Evolutionary conservation across 257 asterid species (phyloP), one percentile per base, ranked within the genome.

Genomic region (Verbena officinalis): DNA sequence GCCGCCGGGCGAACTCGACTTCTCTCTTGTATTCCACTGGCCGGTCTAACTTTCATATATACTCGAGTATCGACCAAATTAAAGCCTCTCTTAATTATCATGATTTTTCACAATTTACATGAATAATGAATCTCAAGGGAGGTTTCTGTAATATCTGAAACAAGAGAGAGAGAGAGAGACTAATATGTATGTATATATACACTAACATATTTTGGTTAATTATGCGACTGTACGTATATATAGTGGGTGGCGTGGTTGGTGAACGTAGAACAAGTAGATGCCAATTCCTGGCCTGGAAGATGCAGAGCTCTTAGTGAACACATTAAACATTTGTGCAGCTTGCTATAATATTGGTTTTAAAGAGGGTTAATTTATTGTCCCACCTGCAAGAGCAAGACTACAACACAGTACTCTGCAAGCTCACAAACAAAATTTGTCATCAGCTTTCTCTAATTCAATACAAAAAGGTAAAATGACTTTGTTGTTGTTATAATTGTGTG

Each of bases 171-270:
- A n/a, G n/a, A n/a, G n/a, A n/a, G n/a, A n/a, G n/a, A n/a, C n/a
- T n/a, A n/a, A n/a, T n/a, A n/a, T n/a, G n/a, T n/a, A n/a, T n/a
- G n/a, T n/a, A n/a, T n/a, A n/a, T n/a, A n/a, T n/a, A n/a, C n/a
- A 57, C 49, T 22, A 0, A n/a, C n/a, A n/a, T n/a, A n/a, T 16
- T 36, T 4, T 13, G 9, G 17, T 38, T 9, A 22, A 11, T 0
- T 62, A 14, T 31, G 23, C 5, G 33, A 19, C n/a, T n/a, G n/a
- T n/a, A n/a, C n/a, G n/a, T 30, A 0, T 42, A 5, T 59, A 17
- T 23, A 83, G 88, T 82, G 88, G 88, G 54, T 67, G n/a, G 55
- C 10, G 17, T 82, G 85, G 88, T 19, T 82, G 53, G 20, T 6
- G 65, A 74, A 73, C 51, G 16, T 72, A 65, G 62, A 68, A 9